Base-by-base conservation (phyloP, 23 red algal species). In the Agarophyton chilense region DNA sequence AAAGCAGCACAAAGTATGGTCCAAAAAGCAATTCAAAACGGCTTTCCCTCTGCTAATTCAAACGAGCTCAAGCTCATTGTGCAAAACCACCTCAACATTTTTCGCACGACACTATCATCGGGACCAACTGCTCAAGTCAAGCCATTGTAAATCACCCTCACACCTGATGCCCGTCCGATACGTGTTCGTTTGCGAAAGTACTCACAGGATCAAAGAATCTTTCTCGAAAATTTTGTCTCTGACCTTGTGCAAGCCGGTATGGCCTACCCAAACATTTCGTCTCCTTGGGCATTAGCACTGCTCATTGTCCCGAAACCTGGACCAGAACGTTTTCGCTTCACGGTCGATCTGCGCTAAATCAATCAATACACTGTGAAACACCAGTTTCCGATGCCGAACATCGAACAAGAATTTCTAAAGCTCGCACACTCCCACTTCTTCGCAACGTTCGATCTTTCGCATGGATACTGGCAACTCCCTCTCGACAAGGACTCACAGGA, bases 401-500 rank as follows among this genome's bases (percentile, higher is more conserved):
- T 86, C 58, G 82, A 70, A 25, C 61, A 86, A 25, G 82, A 72
- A 55, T 19, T 36, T 12, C 24, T 46, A 4, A 86, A 86, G 25
- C 18, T 86, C 22, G 45, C 41, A 29, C 6, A 28, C 40, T 86
- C 82, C 61, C 53, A 32, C 12, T 70, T 50, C 64, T 86, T 72
- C 45, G 58, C 46, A 16, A 72, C 35, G 12, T 72, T 86, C 52
- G 32, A 86, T 73, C 40, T 49, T 35, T 70, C 24, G 13, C 38
- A 86, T 33, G 62, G 82, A 29, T 72, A 86, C 25, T 73, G 82
- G 82, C 82, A 86, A 40, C 40, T 72, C 33, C 46, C 45, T 52
- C 44, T 52, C 9, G 62, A 68, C 32, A 28, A 46, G 24, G 24
- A 10, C 4, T 52, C 62, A 62, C 82, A 72, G 22, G 82, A 52